Percentiles rank a stretch among this genome's conserved stretches.
Conservation (phyloP, 768 basidiomycete genomes). For the Inosperma sp. region DNA sequence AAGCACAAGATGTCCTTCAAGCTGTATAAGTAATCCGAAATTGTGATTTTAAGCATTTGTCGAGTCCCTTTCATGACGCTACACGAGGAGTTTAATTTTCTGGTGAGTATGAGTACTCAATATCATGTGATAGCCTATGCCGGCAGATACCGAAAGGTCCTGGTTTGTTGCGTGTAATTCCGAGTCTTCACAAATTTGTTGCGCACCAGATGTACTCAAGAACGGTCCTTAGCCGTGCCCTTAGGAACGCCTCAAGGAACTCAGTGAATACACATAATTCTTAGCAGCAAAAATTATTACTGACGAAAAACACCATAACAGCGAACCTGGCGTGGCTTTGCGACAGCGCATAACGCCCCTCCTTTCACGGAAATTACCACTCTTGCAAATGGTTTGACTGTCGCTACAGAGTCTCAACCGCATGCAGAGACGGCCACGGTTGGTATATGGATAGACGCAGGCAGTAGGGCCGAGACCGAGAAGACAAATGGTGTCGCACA, state of each 20-base stretch:
- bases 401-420: constrained; percentile 87
- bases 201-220: constrained; percentile 34
- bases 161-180: constrained; percentile 19
- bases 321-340: constrained; percentile 64
- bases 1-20: too few species aligned
- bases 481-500: constrained; percentile 95
- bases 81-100: too few species aligned
- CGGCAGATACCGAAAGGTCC: constrained; percentile 29
- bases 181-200: constrained; percentile 23
- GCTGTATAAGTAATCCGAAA: too few species aligned
- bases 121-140: constrained; percentile 16
- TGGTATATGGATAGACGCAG: constrained; percentile 98
- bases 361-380: constrained; percentile 91
- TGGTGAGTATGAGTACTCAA: too few species aligned
- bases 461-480: constrained; percentile 93
- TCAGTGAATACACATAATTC: constrained; percentile 27
- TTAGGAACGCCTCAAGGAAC: constrained; percentile 38
- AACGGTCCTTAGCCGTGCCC: constrained; percentile 41
- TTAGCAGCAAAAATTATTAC: background rate
- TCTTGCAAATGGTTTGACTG: constrained; percentile 89
- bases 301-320: constrained; percentile 20
- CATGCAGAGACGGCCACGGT: constrained; percentile 97
- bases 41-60: too few species aligned
- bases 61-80: too few species aligned
- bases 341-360: constrained; percentile 61